A percentile compares a stretch with the other conserved stretches of the same genome.
Evolutionary conservation across 352 stramenopile species (phyloP).

Genomic region (Aphanomyces invadans): DNA sequence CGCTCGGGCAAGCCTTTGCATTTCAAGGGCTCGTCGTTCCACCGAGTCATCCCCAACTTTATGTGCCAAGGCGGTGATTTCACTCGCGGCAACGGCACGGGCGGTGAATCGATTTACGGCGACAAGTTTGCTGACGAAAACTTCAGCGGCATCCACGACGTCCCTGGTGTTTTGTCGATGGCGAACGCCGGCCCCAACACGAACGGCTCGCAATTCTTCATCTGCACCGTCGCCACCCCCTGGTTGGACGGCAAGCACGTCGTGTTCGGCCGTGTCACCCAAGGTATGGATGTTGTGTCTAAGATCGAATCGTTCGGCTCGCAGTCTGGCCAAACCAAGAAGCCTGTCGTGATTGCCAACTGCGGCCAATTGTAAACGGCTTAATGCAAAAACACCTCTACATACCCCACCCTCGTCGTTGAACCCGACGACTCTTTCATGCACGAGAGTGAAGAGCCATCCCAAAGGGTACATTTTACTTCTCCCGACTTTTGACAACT

Average conservation of each 20-base stretch:
- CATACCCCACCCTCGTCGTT: not conserved
- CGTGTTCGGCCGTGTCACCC: constrained; percentile 93
- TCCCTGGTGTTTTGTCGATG: constrained; percentile 91
- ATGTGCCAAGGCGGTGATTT: constrained; percentile 87
- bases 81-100: constrained; percentile 84
- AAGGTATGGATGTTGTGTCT: constrained; percentile 97
- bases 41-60: constrained; percentile 83
- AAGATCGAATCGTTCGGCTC: constrained; percentile 94
- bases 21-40: constrained; percentile 83
- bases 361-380: constrained; percentile 86
- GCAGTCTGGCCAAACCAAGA: constrained; percentile 85
- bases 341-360: constrained; percentile 90
- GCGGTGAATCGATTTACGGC: constrained; percentile 93
- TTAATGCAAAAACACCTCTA: not conserved
- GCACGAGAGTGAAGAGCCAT: too few relatives aligned
- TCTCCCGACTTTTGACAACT: not conserved
- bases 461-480: not conserved
- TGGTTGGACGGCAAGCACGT: constrained; percentile 90
- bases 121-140: constrained; percentile 95
- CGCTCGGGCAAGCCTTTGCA: constrained; percentile 69
- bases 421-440: too few relatives aligned
- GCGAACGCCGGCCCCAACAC: constrained; percentile 95
- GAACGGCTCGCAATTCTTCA: constrained; percentile 97
- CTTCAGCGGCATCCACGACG: constrained; percentile 91
- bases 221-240: constrained; percentile 86